A percentile compares a stretch with the other conserved stretches of the same genome.
Conservation (phyloP, 768 basidiomycete species). For the Mycena crocata region DNA sequence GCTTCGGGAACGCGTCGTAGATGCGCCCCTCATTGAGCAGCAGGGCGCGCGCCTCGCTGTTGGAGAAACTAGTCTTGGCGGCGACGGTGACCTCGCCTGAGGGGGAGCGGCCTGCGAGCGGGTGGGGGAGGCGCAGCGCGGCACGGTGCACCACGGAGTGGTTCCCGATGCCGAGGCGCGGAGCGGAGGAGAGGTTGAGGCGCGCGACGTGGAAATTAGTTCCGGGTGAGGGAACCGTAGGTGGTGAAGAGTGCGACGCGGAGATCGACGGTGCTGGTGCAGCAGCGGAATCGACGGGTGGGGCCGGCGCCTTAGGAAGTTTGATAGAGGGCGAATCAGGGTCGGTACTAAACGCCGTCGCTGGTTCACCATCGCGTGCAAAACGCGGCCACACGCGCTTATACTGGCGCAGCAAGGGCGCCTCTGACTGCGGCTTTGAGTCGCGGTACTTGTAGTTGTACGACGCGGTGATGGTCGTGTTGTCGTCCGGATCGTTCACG, state of each 20-base stretch:
- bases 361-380: conserved; percentile 19
- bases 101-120: conserved; percentile 37
- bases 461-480: background rate
- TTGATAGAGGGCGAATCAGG: conserved; percentile 8
- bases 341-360: conserved; percentile 18
- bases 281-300: background rate
- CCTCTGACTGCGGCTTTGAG: background rate
- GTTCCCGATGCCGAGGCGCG: conserved; percentile 46
- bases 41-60: conserved; percentile 33
- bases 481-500: conserved; percentile 28
- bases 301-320: conserved; percentile 17
- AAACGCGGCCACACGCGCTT: conserved; percentile 31
- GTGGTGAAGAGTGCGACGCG: background rate
- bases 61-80: conserved; percentile 42
- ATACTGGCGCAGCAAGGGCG: conserved; percentile 24
- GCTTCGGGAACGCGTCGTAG: conserved; percentile 37
- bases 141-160: conserved; percentile 55
- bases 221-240: background rate
- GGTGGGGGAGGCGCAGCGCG: conserved; percentile 51
- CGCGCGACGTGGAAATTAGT: conserved; percentile 41
- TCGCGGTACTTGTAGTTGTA: background rate
- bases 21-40: conserved; percentile 42
- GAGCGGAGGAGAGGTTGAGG: conserved; percentile 44
- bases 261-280: background rate
- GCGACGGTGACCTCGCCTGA: conserved; percentile 43